Base-by-base conservation (phyloP, 495 filamentous ascomycete genomes). In the Aspergillus leporis region DNA sequence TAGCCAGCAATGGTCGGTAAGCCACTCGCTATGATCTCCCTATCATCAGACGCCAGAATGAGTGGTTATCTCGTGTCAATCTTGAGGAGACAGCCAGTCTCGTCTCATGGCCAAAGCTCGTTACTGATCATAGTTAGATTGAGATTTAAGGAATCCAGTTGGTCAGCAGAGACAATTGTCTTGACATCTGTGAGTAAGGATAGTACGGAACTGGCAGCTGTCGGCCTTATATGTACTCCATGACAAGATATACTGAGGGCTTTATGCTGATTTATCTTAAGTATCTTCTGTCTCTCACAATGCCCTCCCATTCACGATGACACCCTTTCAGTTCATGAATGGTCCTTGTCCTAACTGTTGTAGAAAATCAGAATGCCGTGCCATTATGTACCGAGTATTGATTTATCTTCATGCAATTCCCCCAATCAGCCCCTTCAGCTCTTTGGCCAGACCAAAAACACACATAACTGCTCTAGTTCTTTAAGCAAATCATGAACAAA, bases 401-500 rank as follows among this genome's bases (percentile, higher is more conserved):
- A n/a, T 5, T 3, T n/a, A 6, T 41, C 16, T 41, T n/a, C 38
- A 5, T 16, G n/a, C 16, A 16, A 41, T 41, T 18, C 38, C 38
- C 30, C 9, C 9, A 10, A 41, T 16, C 13, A 12, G 2, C 2
- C 34, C 16, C 38, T 41, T n/a, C 10, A 12, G 10, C 13, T 41
- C 48, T 51, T 51, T 51, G 13, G 25, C 14, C 25, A 9, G 2
- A 43, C 13, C 21, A 25, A 30, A 30, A 46, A 46, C 23, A n/a
- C 8, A 55, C 14, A 7, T 21, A 31, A 22, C 36, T 8, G 8
- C 2, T 47, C 41, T 30, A 41, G 32, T 55, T 19, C 28, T 46
- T 55, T 51, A 13, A 18, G 47, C 32, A 28, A 51, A 32, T 9
- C 30, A 51, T 45, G 13, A 23, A 23, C 43, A 47, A 47, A 41